These are phyloP conservation scores for Nicotiana tomentosiformis DNA, from an alignment of 257 asterid genomes.

Conservation along the genomic window DNA sequence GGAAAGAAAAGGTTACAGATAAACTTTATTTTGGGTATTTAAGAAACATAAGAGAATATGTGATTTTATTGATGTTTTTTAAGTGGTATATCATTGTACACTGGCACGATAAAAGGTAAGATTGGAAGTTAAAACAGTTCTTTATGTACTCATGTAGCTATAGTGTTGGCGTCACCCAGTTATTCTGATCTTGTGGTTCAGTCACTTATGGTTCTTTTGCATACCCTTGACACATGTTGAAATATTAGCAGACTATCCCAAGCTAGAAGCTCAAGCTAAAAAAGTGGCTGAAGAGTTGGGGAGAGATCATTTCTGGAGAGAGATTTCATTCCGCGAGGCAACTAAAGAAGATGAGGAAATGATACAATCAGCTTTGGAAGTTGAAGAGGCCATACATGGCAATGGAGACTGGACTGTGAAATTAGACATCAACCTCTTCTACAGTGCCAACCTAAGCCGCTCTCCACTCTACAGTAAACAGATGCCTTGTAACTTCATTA, in stretches of 20 bases:
- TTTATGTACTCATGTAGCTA: not conserved
- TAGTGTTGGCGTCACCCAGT: not conserved
- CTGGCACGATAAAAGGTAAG: not conserved
- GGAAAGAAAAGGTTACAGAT: not conserved
- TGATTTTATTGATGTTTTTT: not conserved
- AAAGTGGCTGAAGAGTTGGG: constrained; percentile 70
- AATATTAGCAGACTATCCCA: constrained; percentile 70
- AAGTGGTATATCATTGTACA: not conserved
- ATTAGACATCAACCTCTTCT: constrained; percentile 86
- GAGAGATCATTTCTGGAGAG: constrained; percentile 43
- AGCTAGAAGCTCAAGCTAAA: constrained; percentile 71
- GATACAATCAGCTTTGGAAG: constrained; percentile 60
- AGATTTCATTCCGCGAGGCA: constrained; percentile 58
- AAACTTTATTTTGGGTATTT: not conserved
- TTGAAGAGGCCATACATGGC: constrained; percentile 82
- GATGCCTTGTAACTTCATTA: constrained; percentile 77
- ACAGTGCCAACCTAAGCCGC: constrained; percentile 90
- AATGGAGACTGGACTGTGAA: constrained; percentile 98
- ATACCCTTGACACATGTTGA: constrained; percentile 3
- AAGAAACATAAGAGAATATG: not conserved
- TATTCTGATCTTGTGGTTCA: not conserved
- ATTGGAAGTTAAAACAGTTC: not conserved
- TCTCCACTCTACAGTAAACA: constrained; percentile 92
- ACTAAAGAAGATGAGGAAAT: constrained; percentile 59
- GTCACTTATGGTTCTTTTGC: not conserved